Evolutionary conservation across 192 early-diverging fungal genomes (phyloP).

Genomic region (Chytriomyces sp.): DNA sequence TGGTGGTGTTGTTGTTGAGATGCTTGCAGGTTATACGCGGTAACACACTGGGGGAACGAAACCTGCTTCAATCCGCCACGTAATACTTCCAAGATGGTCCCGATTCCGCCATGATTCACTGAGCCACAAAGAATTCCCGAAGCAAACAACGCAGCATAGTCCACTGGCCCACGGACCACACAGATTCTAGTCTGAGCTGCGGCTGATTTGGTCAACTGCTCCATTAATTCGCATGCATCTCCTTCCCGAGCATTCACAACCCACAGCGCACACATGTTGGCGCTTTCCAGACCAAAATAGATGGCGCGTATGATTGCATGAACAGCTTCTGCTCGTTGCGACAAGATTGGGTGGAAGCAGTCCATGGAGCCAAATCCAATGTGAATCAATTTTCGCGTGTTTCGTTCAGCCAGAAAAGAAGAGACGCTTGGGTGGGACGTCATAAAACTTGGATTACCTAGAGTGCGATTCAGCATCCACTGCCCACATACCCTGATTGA

Average conservation of each 20-base stretch:
- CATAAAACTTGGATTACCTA: not conserved
- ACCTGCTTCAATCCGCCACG: slow-evolving; percentile 17
- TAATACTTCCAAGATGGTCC: slow-evolving; percentile 16
- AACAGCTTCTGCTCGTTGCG: not conserved
- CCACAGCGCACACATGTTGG: slow-evolving; percentile 13
- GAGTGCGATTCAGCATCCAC: not conserved
- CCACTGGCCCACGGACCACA: slow-evolving; percentile 3
- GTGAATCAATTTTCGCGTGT: not conserved
- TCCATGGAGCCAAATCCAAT: slow-evolving; percentile 33
- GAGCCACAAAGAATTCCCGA: slow-evolving; percentile 5
- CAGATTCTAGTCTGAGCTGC: not conserved
- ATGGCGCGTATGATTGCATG: not conserved
- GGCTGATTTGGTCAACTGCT: not conserved
- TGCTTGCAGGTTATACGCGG: no score
- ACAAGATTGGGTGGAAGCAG: slow-evolving; percentile 1
- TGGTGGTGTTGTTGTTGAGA: not conserved
- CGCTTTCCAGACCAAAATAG: not conserved
- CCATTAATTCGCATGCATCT: not conserved
- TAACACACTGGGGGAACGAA: not conserved
- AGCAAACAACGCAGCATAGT: slow-evolving; percentile 8
- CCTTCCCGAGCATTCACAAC: not conserved
- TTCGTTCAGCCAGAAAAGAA: not conserved
- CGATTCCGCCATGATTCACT: slow-evolving; percentile 26
- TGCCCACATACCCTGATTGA: not conserved
- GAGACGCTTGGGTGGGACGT: not conserved